A percentile compares a stretch with the other conserved stretches of the same genome.
phyloP scores from a whole-genome alignment of 1,284 basidiomycete genomes.

The Psilocybe mexicana region DNA sequence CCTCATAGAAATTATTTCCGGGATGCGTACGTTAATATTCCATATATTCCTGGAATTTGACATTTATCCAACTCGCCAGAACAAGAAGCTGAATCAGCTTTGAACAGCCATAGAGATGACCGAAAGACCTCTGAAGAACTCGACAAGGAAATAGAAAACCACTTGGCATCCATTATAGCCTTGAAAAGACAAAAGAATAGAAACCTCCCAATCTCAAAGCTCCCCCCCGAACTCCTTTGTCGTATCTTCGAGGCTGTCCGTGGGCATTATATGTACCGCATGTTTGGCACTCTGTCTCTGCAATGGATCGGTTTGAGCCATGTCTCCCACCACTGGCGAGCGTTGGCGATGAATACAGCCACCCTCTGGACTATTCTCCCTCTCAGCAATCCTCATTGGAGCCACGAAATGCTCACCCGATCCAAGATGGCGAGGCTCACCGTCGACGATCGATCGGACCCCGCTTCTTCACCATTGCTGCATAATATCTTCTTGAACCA shows the following conservation, averaged over 20 bases:
- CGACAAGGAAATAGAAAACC: slow-evolving; percentile 6
- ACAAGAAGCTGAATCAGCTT: neutral
- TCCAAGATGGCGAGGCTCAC: slow-evolving; percentile 28
- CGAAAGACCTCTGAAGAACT: neutral
- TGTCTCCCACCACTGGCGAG: slow-evolving; percentile 13
- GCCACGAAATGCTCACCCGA: slow-evolving; percentile 27
- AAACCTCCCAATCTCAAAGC: slow-evolving; percentile 5
- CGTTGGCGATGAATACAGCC: slow-evolving; percentile 10
- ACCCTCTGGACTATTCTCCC: slow-evolving; percentile 16
- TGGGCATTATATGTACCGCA: no score
- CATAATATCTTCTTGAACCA: neutral
- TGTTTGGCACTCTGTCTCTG: neutral
- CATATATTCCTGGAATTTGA: no score
- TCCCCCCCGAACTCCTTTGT: slow-evolving; percentile 15
- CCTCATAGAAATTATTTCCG: no score
- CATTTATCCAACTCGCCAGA: no score
- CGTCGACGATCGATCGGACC: slow-evolving; percentile 9
- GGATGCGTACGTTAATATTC: no score
- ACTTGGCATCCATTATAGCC: neutral
- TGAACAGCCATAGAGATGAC: neutral
- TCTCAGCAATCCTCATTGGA: slow-evolving; percentile 22
- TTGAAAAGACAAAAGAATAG: slow-evolving; percentile 11
- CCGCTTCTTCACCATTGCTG: neutral
- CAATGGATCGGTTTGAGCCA: slow-evolving; percentile 13
- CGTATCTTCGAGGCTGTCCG: slow-evolving; percentile 7